These are phyloP conservation scores for Emmonsia crescens DNA, from an alignment of 2,329 filamentous ascomycete genomes.

Conservation along the genomic window DNA sequence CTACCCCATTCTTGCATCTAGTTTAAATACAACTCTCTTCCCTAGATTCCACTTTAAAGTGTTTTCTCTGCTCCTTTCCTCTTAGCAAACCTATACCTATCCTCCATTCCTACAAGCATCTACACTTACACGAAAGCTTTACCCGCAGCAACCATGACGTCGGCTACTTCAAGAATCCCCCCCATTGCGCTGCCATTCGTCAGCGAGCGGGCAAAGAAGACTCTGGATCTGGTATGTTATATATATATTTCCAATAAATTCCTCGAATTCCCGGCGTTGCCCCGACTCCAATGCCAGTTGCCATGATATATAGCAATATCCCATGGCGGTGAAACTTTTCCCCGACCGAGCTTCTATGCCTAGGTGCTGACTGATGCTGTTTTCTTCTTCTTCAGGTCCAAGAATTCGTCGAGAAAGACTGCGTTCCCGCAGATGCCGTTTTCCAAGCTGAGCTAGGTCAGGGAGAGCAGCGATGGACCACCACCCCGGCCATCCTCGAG, in stretches of 20 bases:
- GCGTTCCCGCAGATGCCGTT: slow-evolving; percentile 72
- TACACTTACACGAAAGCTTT: not conserved
- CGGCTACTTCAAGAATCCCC: slow-evolving; percentile 44
- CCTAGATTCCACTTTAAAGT: not conserved
- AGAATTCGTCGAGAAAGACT: slow-evolving; percentile 96
- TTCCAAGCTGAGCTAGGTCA: slow-evolving; percentile 69
- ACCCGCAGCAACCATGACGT: slow-evolving; percentile 31
- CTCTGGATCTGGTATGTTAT: slow-evolving; percentile 58
- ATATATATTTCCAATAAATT: not conserved
- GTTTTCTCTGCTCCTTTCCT: not conserved
- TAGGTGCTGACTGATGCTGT: not conserved
- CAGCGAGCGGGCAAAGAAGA: slow-evolving; percentile 74
- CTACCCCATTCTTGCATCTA: not conserved
- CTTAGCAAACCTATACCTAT: not conserved
- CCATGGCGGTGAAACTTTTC: not conserved
- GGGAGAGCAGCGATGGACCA: slow-evolving; percentile 66
- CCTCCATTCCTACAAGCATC: not conserved
- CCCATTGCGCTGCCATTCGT: slow-evolving; percentile 53
- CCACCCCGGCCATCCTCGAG: slow-evolving; percentile 72
- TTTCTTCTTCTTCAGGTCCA: slow-evolving; percentile 50
- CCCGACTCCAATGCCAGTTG: not conserved
- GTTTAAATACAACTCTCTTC: not conserved
- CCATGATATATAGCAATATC: not conserved
- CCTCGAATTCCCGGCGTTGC: not conserved
- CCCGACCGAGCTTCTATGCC: not conserved